Conservation (phyloP, 2,329 filamentous ascomycete genomes). For the Sarocladiaceae sp. region DNA sequence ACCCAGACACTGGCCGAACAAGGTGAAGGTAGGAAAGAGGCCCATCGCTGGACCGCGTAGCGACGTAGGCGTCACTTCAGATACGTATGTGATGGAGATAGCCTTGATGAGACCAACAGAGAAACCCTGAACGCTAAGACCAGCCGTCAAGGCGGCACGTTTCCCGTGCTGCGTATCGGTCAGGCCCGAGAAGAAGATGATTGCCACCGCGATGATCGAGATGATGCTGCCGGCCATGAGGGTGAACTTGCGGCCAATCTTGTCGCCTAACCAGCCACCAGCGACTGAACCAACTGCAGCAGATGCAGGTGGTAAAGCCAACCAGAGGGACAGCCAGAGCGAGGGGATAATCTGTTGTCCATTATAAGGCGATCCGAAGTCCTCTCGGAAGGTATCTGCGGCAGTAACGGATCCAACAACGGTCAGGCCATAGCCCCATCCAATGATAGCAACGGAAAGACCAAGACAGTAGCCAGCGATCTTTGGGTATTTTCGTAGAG, state of each 20-base stretch:
- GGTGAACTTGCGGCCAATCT: slow-evolving; percentile 19
- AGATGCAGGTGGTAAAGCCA: slow-evolving; percentile 17
- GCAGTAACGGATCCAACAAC: slow-evolving; percentile 21
- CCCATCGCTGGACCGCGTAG: slow-evolving; percentile 21
- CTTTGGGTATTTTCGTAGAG: slow-evolving; percentile 17
- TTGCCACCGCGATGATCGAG: slow-evolving; percentile 17
- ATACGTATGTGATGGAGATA: slow-evolving; percentile 36
- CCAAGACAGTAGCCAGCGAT: slow-evolving; percentile 19
- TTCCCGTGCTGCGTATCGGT: slow-evolving; percentile 11
- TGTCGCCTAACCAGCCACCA: slow-evolving; percentile 22
- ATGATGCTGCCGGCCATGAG: slow-evolving; percentile 19
- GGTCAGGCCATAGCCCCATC: slow-evolving; percentile 24
- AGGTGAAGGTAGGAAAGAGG: slow-evolving; percentile 20
- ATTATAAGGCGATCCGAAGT: slow-evolving; percentile 20
- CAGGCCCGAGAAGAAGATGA: slow-evolving; percentile 22
- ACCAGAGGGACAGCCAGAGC: slow-evolving; percentile 23
- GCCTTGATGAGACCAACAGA: slow-evolving; percentile 26
- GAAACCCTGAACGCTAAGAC: slow-evolving; percentile 20
- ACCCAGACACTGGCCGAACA: slow-evolving; percentile 21
- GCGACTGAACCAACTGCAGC: slow-evolving; percentile 19
- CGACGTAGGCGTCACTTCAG: slow-evolving; percentile 21
- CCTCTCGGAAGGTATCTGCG: slow-evolving; percentile 21
- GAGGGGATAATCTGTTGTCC: slow-evolving; percentile 19
- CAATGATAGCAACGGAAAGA: slow-evolving; percentile 21
- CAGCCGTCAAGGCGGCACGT: slow-evolving; percentile 19